phyloP scores from a whole-genome alignment of 192 early-diverging fungal genomes.

The Entomortierella beljakovae region DNA sequence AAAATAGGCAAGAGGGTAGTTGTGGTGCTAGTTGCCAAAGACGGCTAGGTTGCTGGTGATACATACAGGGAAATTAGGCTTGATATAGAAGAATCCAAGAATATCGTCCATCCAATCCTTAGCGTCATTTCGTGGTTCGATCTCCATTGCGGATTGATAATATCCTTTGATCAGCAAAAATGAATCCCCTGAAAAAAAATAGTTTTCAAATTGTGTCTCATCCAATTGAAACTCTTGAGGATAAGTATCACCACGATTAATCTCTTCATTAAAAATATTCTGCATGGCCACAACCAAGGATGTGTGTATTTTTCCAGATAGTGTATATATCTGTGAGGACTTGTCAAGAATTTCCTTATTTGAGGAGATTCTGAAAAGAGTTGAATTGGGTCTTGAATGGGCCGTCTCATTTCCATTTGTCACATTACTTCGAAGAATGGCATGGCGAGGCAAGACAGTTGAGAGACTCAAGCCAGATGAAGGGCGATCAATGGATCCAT shows the following conservation, averaged over 20 bases:
- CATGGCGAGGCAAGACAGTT: slow-evolving; percentile 34
- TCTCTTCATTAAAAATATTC: slow-evolving; percentile 70
- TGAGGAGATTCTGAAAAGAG: slow-evolving; percentile 27
- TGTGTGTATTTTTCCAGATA: slow-evolving; percentile 3
- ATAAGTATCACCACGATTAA: slow-evolving; percentile 77
- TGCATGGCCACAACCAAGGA: slow-evolving; percentile 56
- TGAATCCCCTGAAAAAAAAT: slow-evolving; percentile 66
- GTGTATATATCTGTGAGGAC: slow-evolving; percentile 8
- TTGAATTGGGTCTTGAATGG: background rate
- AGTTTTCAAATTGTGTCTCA: slow-evolving; percentile 57
- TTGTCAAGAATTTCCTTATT: slow-evolving; percentile 5
- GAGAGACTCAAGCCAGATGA: slow-evolving; percentile 25
- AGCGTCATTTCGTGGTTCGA: slow-evolving; percentile 1
- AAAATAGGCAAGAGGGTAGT: background rate
- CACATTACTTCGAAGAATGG: background rate
- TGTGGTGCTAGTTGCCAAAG: background rate
- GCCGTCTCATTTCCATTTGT: background rate
- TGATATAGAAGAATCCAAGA: slow-evolving; percentile 80
- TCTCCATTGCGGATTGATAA: slow-evolving; percentile 27
- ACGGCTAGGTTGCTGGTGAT: background rate
- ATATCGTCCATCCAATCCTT: slow-evolving; percentile 58
- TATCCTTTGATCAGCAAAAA: slow-evolving; percentile 61
- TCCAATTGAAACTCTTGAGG: slow-evolving; percentile 68
- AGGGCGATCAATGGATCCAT: slow-evolving; percentile 40
- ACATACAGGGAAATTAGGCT: slow-evolving; percentile 80